Evolutionary conservation across 2,329 filamentous ascomycete genomes (phyloP).

Genomic region (Colletotrichum viniferum): DNA sequence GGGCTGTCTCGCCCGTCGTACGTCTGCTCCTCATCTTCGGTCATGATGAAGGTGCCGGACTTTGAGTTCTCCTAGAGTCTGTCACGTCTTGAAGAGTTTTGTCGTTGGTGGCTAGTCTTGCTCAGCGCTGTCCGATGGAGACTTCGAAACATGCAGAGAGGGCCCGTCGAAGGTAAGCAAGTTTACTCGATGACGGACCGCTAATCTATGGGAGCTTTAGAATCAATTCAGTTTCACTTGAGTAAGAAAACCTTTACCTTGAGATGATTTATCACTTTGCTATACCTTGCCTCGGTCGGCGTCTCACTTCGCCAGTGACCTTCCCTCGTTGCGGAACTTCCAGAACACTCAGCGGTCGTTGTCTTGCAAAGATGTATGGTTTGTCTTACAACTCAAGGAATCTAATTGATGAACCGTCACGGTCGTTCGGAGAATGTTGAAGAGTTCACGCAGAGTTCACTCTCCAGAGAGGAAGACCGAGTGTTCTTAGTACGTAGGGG

Average conservation of each 20-base stretch:
- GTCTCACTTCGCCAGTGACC: not conserved
- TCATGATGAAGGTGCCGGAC: not conserved
- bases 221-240: too few relatives aligned
- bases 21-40: not conserved
- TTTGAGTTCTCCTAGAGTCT: not conserved
- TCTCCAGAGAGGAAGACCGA: not conserved
- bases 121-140: not conserved
- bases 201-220: too few relatives aligned
- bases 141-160: not conserved
- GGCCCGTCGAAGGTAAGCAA: not conserved
- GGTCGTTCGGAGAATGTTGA: not conserved
- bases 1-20: not conserved
- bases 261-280: too few relatives aligned
- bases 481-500: not conserved
- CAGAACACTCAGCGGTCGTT: not conserved
- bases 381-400: not conserved
- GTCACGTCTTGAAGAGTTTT: not conserved
- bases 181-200: too few relatives aligned
- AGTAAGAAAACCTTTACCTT: too few relatives aligned
- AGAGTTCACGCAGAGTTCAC: not conserved
- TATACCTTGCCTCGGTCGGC: too few relatives aligned
- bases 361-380: not conserved
- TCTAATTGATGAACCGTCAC: not conserved
- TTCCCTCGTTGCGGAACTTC: not conserved
- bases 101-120: not conserved